A percentile compares a stretch with the other conserved stretches of the same genome.
phyloP scores from a whole-genome alignment of 192 early-diverging fungal species.

The Podochytrium sp. region DNA sequence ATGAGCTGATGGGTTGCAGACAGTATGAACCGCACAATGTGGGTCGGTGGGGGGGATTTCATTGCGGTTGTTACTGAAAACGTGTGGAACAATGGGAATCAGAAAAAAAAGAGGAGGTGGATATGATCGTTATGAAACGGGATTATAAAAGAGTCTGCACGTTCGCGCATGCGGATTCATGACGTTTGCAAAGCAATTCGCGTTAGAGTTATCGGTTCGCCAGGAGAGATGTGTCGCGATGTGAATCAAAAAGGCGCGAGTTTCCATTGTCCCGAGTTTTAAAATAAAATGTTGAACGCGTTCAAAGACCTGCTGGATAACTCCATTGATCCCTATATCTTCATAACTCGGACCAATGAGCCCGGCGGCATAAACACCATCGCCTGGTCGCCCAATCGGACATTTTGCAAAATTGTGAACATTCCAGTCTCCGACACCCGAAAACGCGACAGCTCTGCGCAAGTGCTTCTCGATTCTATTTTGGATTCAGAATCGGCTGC shows the following conservation, averaged over 20 bases:
- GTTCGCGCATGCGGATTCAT: too few relatives aligned
- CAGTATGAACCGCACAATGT: neutral
- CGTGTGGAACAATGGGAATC: too few relatives aligned
- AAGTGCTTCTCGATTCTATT: neutral
- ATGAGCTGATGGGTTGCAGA: neutral
- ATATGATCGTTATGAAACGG: too few relatives aligned
- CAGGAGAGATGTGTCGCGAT: too few relatives aligned
- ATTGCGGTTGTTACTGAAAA: neutral
- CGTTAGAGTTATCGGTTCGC: too few relatives aligned
- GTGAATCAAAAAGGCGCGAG: too few relatives aligned
- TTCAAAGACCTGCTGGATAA: neutral
- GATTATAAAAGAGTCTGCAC: too few relatives aligned
- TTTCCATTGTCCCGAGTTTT: too few relatives aligned
- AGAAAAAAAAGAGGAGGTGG: too few relatives aligned
- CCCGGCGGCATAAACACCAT: neutral
- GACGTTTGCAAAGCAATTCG: too few relatives aligned
- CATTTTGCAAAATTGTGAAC: neutral
- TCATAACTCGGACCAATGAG: neutral
- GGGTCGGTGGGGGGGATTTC: neutral
- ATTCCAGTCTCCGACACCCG: neutral
- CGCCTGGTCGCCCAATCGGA: neutral
- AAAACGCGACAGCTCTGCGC: neutral
- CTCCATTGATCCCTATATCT: neutral
- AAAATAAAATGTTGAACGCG: neutral
- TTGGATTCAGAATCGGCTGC: neutral